A percentile compares a stretch with the other conserved stretches of the same genome.
phyloP scores from a whole-genome alignment of 2,329 filamentous ascomycete species.

The Ophiostoma triangulosporum region DNA sequence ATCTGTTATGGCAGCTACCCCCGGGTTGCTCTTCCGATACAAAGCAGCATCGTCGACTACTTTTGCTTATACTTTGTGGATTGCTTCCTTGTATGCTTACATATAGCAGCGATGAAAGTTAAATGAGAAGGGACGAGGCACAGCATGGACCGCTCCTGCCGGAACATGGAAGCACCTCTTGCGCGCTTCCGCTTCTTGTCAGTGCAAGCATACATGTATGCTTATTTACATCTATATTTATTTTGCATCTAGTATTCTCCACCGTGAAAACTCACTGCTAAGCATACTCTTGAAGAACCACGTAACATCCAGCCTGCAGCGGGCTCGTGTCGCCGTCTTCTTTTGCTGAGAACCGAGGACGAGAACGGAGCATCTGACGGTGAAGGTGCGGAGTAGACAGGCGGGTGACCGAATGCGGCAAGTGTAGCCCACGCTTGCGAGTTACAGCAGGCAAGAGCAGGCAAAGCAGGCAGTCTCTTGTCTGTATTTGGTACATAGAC shows the following conservation, averaged over 20 bases:
- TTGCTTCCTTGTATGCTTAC: too few species aligned
- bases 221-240: too few species aligned
- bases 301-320: not conserved
- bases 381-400: not conserved
- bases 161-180: not conserved
- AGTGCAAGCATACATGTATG: not conserved
- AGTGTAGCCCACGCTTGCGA: not conserved
- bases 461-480: not conserved
- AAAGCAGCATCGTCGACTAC: not conserved
- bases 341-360: not conserved
- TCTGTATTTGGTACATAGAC: too few species aligned
- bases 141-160: not conserved
- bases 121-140: not conserved
- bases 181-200: not conserved
- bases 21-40: not conserved
- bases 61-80: not conserved
- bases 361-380: not conserved
- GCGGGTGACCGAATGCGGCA: not conserved
- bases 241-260: not conserved
- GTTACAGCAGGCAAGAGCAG: not conserved
- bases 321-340: conserved; percentile 1
- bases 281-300: too few species aligned
- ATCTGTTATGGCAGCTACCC: not conserved
- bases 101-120: not conserved
- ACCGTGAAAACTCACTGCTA: not conserved